phyloP scores from a whole-genome alignment of 768 basidiomycete genomes.

The Amanita rimosa region DNA sequence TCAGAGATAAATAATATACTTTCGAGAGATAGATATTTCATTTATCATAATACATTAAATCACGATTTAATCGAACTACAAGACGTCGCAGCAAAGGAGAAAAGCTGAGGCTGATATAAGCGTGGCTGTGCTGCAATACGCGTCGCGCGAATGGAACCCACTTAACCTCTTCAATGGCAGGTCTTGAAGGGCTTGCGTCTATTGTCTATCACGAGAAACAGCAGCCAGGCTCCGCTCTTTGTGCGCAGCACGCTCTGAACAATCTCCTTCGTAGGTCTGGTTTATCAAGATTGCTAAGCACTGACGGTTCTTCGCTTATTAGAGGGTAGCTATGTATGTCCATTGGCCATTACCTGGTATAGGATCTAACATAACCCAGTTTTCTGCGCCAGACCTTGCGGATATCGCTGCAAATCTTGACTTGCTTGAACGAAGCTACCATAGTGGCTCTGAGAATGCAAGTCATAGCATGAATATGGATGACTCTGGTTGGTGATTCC shows the following conservation, averaged over 20 bases:
- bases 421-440: conserved; percentile 46
- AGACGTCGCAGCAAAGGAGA: neutral
- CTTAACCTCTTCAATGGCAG: conserved; percentile 33
- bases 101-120: neutral
- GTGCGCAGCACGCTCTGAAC: conserved; percentile 82
- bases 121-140: neutral
- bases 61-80: too few species aligned
- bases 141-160: neutral
- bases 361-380: conserved; percentile 29
- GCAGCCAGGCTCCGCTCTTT: conserved; percentile 70
- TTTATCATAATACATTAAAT: too few species aligned
- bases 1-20: too few species aligned
- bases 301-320: conserved; percentile 7
- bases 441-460: conserved; percentile 31
- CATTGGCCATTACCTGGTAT: conserved; percentile 5
- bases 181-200: conserved; percentile 39
- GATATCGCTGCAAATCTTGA: conserved; percentile 63
- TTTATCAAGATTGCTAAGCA: neutral
- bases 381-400: conserved; percentile 70
- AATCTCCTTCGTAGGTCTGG: conserved; percentile 39
- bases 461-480: conserved; percentile 80
- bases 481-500: conserved; percentile 58
- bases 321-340: conserved; percentile 35
- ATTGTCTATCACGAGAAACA: conserved; percentile 75
- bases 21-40: too few species aligned